Base-by-base conservation (phyloP, 306 rosid species). In the Macrotyloma uniflorum region DNA sequence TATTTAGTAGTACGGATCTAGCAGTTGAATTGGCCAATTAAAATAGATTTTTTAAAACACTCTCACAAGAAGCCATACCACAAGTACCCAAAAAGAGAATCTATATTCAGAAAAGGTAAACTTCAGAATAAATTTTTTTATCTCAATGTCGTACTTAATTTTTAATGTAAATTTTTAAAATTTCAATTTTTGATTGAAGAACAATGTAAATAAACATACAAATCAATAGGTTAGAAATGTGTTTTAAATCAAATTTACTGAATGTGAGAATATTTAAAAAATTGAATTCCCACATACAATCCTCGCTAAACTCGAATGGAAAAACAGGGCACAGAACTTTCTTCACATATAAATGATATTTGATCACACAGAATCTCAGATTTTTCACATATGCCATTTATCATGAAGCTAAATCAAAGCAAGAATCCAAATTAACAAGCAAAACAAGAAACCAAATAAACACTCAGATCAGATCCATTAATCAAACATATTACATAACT, bases 271-370 rank as follows among this genome's bases (percentile, higher is more conserved):
- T 53, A 20, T 1, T 0, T 18, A n/a, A 51, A 50, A 19, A 19
- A 51, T 8, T 51, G 22, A 51, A 54, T 54, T 15, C 35, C 65
- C 47, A 36, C 49, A 51, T 36, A 43, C 28, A 16, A 1, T 73
- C 43, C 58, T 51, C 62, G 15, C 35, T 67, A 12, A 50, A 72
- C 74, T 55, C 51, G 12, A 55, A 53, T 70, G 42, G 24, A 42
- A 6, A 55, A 57, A 3, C 33, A 57, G 22, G 19, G 51, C 51
- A 57, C 32, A 65, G 5, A 8, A 11, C 50, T 65, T 12, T 36
- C 18, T 38, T 38, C 71, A 11, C 51, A 19, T 19, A 19, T 38
- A 46, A 32, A 63, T 30, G 2, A 28, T 32, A 32, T 33, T 62
- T 62, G 11, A 33, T 65, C 16, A 18, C 10, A 28, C 19, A 1